Evolutionary conservation across 805 yeast species (phyloP).

Genomic region (Kluyveromyces dobzhanskii): DNA sequence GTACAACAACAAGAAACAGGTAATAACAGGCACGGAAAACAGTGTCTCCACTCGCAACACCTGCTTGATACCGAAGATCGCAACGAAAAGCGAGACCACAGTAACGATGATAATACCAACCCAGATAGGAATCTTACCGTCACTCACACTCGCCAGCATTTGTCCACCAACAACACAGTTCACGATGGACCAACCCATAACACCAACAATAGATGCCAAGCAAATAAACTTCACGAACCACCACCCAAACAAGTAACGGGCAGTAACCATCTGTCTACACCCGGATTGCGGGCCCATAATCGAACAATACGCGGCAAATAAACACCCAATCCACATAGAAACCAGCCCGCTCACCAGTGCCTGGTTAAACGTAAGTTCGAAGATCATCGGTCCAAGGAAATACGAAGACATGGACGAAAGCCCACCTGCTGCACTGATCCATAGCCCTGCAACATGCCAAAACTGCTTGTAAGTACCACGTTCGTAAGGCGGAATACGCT

Average conservation of each 20-base stretch:
- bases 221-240: constrained; percentile 74
- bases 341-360: constrained; percentile 53
- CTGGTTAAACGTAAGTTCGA: constrained; percentile 59
- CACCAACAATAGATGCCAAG: constrained; percentile 63
- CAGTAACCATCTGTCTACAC: constrained; percentile 78
- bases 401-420: constrained; percentile 84
- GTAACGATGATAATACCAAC: constrained; percentile 71
- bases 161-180: constrained; percentile 86
- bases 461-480: constrained; percentile 38
- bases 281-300: constrained; percentile 89
- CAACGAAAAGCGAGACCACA: constrained; percentile 51
- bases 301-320: constrained; percentile 74
- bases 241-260: constrained; percentile 77
- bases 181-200: constrained; percentile 92
- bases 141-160: constrained; percentile 56
- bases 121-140: constrained; percentile 58
- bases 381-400: constrained; percentile 65
- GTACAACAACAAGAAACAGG: constrained; percentile 61
- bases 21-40: constrained; percentile 59
- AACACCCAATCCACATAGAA: constrained; percentile 62
- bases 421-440: constrained; percentile 84
- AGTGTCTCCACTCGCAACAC: constrained; percentile 59
- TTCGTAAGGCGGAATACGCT: constrained; percentile 61
- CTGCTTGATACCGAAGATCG: constrained; percentile 72
- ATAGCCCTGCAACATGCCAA: constrained; percentile 54